phyloP scores from a whole-genome alignment of 352 stramenopile genomes.

The Saprolegnia diclina region DNA sequence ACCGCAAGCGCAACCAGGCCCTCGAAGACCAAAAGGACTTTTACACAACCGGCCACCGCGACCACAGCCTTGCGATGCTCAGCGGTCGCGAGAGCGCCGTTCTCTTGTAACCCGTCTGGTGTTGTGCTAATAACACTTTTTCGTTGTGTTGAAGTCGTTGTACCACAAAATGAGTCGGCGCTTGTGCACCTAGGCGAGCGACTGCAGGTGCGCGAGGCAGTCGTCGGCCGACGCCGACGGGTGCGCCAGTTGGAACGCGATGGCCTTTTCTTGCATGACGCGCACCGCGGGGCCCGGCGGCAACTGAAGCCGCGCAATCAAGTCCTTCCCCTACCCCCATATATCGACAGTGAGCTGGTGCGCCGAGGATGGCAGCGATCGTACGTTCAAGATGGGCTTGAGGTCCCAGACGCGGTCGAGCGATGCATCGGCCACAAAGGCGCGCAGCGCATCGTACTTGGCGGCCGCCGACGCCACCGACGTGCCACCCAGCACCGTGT shows the following conservation, averaged over 20 bases:
- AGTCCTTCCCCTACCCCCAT: constrained; percentile 49
- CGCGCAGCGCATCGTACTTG: constrained; percentile 41
- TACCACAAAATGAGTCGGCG: too few relatives aligned
- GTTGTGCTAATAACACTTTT: too few relatives aligned
- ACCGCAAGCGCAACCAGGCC: not conserved
- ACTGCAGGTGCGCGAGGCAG: constrained; percentile 42
- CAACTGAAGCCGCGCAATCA: constrained; percentile 53
- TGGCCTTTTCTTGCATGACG: constrained; percentile 45
- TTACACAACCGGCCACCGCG: not conserved
- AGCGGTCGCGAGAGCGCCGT: not conserved
- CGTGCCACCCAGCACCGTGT: constrained; percentile 34
- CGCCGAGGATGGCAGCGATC: not conserved
- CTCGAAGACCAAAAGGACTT: constrained; percentile 15
- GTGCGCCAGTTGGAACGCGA: constrained; percentile 56
- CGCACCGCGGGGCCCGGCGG: constrained; percentile 59
- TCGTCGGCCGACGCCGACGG: constrained; percentile 50
- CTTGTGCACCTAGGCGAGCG: not conserved
- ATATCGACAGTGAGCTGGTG: not conserved
- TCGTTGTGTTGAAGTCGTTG: too few relatives aligned
- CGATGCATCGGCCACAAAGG: constrained; percentile 30
- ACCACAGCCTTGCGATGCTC: not conserved
- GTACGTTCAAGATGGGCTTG: constrained; percentile 65
- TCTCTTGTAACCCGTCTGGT: not conserved
- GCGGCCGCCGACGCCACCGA: constrained; percentile 17
- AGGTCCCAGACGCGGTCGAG: constrained; percentile 53